Percentiles rank a stretch among this genome's conserved stretches.
These are phyloP conservation scores for Orbilia brochopaga DNA, from an alignment of 2,329 filamentous ascomycete genomes.

Conservation along the genomic window DNA sequence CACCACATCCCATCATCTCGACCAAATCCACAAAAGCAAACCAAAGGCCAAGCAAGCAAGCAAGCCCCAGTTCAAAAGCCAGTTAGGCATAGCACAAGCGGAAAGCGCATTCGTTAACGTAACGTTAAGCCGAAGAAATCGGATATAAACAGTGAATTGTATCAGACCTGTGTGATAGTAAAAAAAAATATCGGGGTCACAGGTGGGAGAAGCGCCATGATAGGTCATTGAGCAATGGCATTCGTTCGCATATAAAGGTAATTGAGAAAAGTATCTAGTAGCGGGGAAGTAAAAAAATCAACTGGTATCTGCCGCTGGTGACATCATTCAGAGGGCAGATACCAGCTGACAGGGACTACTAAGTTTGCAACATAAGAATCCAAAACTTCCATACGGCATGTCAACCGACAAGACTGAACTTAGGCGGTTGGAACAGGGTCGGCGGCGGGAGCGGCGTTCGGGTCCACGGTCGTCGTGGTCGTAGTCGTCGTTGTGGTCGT, in stretches of 20 bases:
- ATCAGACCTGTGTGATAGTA: too few species aligned
- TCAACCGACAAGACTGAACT: constrained; percentile 4
- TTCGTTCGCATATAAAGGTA: constrained; percentile 41
- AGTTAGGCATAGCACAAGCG: constrained; percentile 1
- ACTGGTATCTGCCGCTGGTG: constrained; percentile 4
- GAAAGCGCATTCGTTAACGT: constrained; percentile 18
- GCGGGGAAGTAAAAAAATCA: constrained; percentile 2
- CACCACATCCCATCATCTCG: too few species aligned
- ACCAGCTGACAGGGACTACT: constrained; percentile 20
- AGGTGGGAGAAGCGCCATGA: constrained; percentile 3
- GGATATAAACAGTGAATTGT: constrained; percentile 32
- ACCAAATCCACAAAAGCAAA: background rate
- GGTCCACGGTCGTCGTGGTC: constrained; percentile 60
- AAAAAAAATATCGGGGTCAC: constrained; percentile 8
- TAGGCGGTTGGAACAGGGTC: constrained; percentile 24
- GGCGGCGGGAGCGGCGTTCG: constrained; percentile 53
- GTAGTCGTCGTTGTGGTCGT: constrained; percentile 58
- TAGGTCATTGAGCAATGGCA: constrained; percentile 26
- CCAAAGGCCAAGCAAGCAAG: background rate
- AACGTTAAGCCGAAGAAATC: constrained; percentile 19
- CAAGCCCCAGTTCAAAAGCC: constrained; percentile 6
- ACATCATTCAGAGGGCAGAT: background rate
- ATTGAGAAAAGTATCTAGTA: constrained; percentile 18
- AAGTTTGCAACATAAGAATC: constrained; percentile 25
- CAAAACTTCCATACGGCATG: constrained; percentile 4